A percentile compares a stretch with the other conserved stretches of the same genome.
Conservation (phyloP, 2,329 filamentous ascomycete genomes). For the Pestalotiopsis sp. region DNA sequence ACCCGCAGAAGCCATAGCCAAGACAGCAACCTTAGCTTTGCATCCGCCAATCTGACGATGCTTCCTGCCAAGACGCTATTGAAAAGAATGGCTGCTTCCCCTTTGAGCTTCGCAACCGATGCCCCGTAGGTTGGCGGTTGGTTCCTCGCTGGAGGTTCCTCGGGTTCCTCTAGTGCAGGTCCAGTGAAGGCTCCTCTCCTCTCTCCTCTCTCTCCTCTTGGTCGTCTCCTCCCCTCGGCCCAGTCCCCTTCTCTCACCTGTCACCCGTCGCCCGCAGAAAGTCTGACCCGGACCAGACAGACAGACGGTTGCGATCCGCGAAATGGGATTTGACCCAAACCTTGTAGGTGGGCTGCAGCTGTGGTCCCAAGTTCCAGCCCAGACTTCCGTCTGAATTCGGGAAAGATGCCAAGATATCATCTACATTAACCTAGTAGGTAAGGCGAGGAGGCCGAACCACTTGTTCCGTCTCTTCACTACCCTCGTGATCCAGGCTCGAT, state of each 20-base stretch:
- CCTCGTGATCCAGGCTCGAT: neutral
- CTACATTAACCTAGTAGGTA: neutral
- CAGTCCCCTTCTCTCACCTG: neutral
- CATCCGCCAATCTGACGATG: slow-evolving; percentile 1
- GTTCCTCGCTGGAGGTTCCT: neutral
- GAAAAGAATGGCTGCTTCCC: slow-evolving; percentile 9
- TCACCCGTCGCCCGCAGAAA: neutral
- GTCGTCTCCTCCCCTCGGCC: neutral
- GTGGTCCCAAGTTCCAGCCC: neutral
- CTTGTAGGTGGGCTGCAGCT: neutral
- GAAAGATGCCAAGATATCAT: neutral
- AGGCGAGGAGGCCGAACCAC: neutral
- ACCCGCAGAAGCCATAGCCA: neutral
- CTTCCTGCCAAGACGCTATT: slow-evolving; percentile 10
- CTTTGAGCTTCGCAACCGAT: slow-evolving; percentile 9
- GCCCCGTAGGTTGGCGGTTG: neutral
- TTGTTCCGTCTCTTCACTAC: neutral
- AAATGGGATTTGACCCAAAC: neutral
- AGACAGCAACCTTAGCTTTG: neutral
- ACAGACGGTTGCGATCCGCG: neutral
- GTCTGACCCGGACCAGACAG: neutral
- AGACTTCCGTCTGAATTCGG: neutral
- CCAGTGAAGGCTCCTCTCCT: too few relatives aligned
- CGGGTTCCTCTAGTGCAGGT: neutral
- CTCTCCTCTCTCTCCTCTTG: neutral